phyloP scores from a whole-genome alignment of 495 filamentous ascomycete species.

The Peziza echinospora region DNA sequence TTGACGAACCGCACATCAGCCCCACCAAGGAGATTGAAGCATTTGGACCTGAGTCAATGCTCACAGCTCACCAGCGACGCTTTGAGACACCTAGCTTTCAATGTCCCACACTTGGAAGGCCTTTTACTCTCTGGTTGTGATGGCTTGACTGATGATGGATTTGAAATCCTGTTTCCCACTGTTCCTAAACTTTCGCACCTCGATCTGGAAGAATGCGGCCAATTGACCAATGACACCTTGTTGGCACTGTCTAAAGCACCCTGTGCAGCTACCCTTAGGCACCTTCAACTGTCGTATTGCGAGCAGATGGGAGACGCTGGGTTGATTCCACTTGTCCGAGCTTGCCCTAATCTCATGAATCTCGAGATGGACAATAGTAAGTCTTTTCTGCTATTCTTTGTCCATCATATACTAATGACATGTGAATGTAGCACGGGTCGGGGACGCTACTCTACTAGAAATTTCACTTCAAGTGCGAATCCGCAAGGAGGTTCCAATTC shows the following conservation, averaged over 20 bases:
- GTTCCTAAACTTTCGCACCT: slow-evolving; percentile 60
- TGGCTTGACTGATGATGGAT: slow-evolving; percentile 46
- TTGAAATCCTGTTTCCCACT: slow-evolving; percentile 51
- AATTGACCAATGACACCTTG: slow-evolving; percentile 52
- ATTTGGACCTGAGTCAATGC: slow-evolving; percentile 71
- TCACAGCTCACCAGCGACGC: slow-evolving; percentile 45
- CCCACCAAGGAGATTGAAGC: slow-evolving; percentile 54
- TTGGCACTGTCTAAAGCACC: slow-evolving; percentile 51
- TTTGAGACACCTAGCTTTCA: slow-evolving; percentile 41
- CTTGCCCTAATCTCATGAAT: slow-evolving; percentile 41
- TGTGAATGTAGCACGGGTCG: slow-evolving; percentile 47
- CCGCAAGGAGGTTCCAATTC: neutral
- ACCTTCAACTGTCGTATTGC: slow-evolving; percentile 77
- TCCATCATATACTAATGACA: too few relatives aligned
- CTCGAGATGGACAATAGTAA: slow-evolving; percentile 76
- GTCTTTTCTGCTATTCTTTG: neutral
- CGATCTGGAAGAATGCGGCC: slow-evolving; percentile 67
- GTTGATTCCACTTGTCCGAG: slow-evolving; percentile 62
- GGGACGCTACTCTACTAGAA: slow-evolving; percentile 41
- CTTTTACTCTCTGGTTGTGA: slow-evolving; percentile 56
- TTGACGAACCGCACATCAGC: slow-evolving; percentile 56
- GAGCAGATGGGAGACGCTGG: slow-evolving; percentile 66
- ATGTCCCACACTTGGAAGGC: slow-evolving; percentile 61
- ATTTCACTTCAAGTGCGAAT: neutral
- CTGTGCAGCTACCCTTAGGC: slow-evolving; percentile 45